A percentile compares a stretch with the other conserved stretches of the same genome.
These are phyloP conservation scores for Singerocomus inundabilis DNA, from an alignment of 1,284 basidiomycete genomes.

Conservation along the genomic window DNA sequence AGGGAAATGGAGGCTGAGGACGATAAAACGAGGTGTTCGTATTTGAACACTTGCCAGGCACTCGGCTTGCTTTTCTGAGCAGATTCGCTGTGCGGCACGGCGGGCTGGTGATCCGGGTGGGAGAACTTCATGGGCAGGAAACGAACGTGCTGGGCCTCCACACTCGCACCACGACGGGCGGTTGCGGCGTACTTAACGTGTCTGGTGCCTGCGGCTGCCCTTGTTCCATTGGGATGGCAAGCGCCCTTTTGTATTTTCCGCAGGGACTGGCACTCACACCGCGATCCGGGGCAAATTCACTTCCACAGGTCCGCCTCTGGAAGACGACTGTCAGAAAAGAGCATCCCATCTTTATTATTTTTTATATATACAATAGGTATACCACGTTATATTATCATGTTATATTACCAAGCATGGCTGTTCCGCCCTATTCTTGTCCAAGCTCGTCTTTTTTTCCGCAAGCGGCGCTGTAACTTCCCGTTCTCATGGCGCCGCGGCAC, in stretches of 20 bases:
- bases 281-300: conserved; percentile 11
- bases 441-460: conserved; percentile 13
- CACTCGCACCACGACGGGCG: conserved; percentile 5
- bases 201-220: no score
- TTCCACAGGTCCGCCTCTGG: conserved; percentile 3
- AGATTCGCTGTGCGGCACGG: conserved; percentile 24
- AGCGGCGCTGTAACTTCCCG: conserved; percentile 24
- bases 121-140: conserved; percentile 31
- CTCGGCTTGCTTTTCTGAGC: conserved; percentile 24
- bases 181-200: conserved; percentile 18
- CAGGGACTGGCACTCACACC: conserved; percentile 17
- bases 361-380: conserved; percentile 1
- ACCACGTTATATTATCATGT: background rate
- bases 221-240: conserved; percentile 5
- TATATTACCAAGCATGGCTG: conserved; percentile 14
- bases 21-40: conserved; percentile 20
- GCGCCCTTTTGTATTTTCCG: conserved; percentile 4
- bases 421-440: conserved; percentile 11
- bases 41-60: conserved; percentile 31
- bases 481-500: conserved; percentile 30
- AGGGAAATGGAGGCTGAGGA: conserved; percentile 21
- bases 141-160: conserved; percentile 17
- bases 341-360: conserved; percentile 20
- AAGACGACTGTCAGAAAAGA: conserved; percentile 14
- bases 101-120: conserved; percentile 34